phyloP scores from a whole-genome alignment of 148 eudicot species.

The Spergularia marina region DNA sequence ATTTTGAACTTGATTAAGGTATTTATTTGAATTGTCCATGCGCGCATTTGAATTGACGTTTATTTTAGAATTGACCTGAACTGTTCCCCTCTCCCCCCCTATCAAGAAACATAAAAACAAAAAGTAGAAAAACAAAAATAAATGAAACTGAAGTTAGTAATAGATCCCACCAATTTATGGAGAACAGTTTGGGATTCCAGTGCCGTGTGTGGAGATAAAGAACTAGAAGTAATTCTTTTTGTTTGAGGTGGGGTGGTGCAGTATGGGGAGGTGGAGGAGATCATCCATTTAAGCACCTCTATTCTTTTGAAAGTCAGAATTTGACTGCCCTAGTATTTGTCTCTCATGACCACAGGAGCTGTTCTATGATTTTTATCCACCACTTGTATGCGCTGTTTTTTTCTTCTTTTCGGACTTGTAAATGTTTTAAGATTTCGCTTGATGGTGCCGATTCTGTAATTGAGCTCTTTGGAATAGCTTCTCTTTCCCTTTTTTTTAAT shows the following conservation, averaged over 20 bases:
- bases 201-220: background rate
- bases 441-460: no score
- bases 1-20: constrained; percentile 94
- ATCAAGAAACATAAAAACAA: background rate
- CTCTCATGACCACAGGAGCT: no score
- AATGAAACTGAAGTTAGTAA: background rate
- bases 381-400: no score
- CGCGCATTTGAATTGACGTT: background rate
- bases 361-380: no score
- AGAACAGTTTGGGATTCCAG: background rate
- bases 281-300: background rate
- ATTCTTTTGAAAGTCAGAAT: no score
- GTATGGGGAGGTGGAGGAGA: no score
- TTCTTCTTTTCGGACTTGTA: no score
- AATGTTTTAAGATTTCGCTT: no score
- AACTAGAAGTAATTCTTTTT: background rate
- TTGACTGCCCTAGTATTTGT: no score
- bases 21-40: constrained; percentile 9
- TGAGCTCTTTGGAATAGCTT: no score
- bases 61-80: background rate
- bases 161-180: background rate
- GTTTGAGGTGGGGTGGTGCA: background rate
- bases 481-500: no score
- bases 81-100: background rate
- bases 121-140: background rate